Evolutionary conservation across 169 alveolate genomes (phyloP), one percentile per base, ranked within the genome.

Genomic region (Plasmodium sp.): DNA sequence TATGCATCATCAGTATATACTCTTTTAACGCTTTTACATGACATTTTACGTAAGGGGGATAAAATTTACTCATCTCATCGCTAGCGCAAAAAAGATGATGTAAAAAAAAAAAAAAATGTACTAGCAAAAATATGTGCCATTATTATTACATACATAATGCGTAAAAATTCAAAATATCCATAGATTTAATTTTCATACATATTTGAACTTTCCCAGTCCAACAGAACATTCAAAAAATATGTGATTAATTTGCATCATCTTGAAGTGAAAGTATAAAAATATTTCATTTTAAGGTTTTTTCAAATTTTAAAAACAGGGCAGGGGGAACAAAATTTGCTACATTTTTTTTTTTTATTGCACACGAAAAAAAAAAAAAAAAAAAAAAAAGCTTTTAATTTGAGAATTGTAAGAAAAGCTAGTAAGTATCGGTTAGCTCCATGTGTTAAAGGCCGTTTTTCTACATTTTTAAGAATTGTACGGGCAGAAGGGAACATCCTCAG

Each of bases 381-480:
- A 83, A 83, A 56, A 43, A 31, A 16, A 58, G 71, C 91, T 54
- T 83, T 51, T 82, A 54, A 82, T 83, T n/a, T 56, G 33, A 82
- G 48, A 83, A 33, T 31, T 58, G 67, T 83, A 83, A 31, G 62
- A 62, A 54, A 18, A 27, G 39, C 34, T 18, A 80, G 33, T 12
- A 39, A 34, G 22, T 43, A 14, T 80, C 18, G 56, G 71, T 14
- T 80, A 80, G 27, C 84, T 80, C 71, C 45, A 18, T 56, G 43
- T 82, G 67, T 82, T 82, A 33, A 82, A 56, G 45, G 58, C 56
- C 3, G 33, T 51, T 82, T n/a, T 3, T 33, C 10, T 82, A 82
- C 41, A 82, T 82, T 22, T 82, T 56, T 82, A 45, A 56, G 54
- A 56, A 56, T 36, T 27, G 54, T 82, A 82, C 80, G 14, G 34